Base-by-base conservation (phyloP, 805 yeast genomes). In the Cyberlindnera bimundalis region DNA sequence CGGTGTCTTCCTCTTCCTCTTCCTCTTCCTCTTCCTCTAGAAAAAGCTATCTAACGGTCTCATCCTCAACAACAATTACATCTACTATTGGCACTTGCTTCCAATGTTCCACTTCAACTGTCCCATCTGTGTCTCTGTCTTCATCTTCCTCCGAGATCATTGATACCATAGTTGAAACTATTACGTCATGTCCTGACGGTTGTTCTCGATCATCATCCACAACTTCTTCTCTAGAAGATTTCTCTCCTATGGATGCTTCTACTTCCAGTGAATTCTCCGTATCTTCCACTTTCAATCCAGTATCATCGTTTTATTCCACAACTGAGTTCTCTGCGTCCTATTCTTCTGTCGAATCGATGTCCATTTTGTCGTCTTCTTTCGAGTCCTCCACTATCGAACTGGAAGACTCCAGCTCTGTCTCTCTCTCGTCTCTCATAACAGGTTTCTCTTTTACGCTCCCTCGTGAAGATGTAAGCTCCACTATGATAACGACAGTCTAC, bases 171-270 rank as follows among this genome's bases (percentile, higher is more conserved):
- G 24, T 36, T 7, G 32, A 18, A 13, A 44, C 48, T 10, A 15
- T 44, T 13, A 35, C 34, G 4, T 23, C 45, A 16, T 44, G 48
- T 35, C 24, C 44, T 11, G 42, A 38, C 2, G 48, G 44, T 3
- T 37, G 44, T 24, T 30, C 44, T 10, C 33, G 21, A 14, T 13
- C 29, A 10, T 20, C 27, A 18, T 15, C 10, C 12, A 7, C 17
- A 8, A 9, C 29, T 16, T 19, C 31, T 13, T 28, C 32, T 17
- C 9, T 37, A n/a, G 33, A 14, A 10, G 14, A 10, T 13, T 33
- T 34, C 19, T 37, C 29, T n/a, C 14, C 27, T 27, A n/a, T 14
- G 19, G 23, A 11, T n/a, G 19, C 28, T 6, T 29, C 36, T 18
- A 16, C 23, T 17, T 29, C 32, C 13, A n/a, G n/a, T n/a, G 24